Evolutionary conservation across 2,329 filamentous ascomycete genomes (phyloP).

Genomic region (Paecilomyces fulvus): DNA sequence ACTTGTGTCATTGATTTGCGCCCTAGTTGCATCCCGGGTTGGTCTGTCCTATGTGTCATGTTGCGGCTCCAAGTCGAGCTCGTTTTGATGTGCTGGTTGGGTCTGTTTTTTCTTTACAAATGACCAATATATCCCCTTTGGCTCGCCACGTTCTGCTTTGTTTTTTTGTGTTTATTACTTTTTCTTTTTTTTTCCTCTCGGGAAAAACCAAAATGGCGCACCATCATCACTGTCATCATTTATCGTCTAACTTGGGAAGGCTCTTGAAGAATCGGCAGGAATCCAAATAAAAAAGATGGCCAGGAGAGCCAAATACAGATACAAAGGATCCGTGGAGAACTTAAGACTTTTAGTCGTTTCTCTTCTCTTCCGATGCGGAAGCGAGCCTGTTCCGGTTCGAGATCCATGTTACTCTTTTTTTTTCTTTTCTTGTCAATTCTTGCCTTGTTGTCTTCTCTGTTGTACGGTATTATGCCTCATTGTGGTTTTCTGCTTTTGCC

Average conservation of each 20-base stretch:
- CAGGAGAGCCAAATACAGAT: not conserved
- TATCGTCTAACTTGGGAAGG: not conserved
- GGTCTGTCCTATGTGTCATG: not conserved
- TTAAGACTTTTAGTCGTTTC: not conserved
- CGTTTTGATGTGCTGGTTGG: not conserved
- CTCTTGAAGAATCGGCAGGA: not conserved
- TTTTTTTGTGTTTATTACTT: not conserved
- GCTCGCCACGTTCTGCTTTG: not conserved
- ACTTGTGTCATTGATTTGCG: constrained; percentile 5
- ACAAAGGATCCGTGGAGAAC: not conserved
- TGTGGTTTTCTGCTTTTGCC: constrained; percentile 4
- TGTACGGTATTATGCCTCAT: constrained; percentile 6
- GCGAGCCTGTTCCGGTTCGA: not conserved
- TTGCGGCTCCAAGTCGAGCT: not conserved
- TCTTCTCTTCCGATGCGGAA: not conserved
- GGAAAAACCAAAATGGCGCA: not conserved
- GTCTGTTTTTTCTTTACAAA: not conserved
- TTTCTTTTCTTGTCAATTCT: not conserved
- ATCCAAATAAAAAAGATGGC: not conserved
- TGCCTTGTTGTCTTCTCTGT: not conserved
- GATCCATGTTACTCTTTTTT: not conserved
- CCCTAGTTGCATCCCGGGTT: not conserved
- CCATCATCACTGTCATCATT: not conserved
- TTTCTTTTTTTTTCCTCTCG: not conserved
- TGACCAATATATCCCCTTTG: not conserved